phyloP scores from a whole-genome alignment of 768 basidiomycete species.

The Rhodotorula diobovata region DNA sequence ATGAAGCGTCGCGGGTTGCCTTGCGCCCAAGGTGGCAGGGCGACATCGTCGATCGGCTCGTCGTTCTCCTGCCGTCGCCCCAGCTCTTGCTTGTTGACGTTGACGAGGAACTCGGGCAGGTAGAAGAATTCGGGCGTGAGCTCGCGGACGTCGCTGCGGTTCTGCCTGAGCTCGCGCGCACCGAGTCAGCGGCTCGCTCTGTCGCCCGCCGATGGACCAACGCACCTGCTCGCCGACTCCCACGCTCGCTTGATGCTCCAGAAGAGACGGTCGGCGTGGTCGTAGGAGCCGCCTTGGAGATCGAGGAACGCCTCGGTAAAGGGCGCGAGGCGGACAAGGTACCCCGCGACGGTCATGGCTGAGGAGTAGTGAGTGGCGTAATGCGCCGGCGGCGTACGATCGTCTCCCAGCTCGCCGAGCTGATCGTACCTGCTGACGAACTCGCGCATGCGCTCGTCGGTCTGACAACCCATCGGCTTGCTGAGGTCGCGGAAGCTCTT shows the following conservation, averaged over 20 bases:
- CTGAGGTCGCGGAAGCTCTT: slow-evolving; percentile 58
- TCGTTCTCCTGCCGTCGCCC: slow-evolving; percentile 67
- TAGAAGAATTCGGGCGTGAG: slow-evolving; percentile 62
- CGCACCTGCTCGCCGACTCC: slow-evolving; percentile 64
- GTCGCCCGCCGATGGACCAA: not conserved
- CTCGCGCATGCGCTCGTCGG: slow-evolving; percentile 47
- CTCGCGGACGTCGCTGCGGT: slow-evolving; percentile 87
- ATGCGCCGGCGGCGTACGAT: slow-evolving; percentile 45
- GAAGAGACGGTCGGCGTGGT: slow-evolving; percentile 81
- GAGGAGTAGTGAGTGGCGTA: slow-evolving; percentile 85
- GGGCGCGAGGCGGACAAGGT: slow-evolving; percentile 79
- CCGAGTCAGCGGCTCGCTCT: no score
- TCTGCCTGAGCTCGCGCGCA: slow-evolving; percentile 48
- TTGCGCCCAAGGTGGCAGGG: slow-evolving; percentile 84
- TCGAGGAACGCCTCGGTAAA: slow-evolving; percentile 80
- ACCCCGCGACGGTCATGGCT: slow-evolving; percentile 95
- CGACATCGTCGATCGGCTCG: slow-evolving; percentile 79
- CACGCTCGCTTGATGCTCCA: slow-evolving; percentile 51
- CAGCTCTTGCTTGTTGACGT: slow-evolving; percentile 71
- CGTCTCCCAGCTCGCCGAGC: slow-evolving; percentile 66
- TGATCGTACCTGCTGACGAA: slow-evolving; percentile 70
- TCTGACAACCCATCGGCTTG: slow-evolving; percentile 68
- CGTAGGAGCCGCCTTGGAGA: slow-evolving; percentile 86
- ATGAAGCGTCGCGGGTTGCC: slow-evolving; percentile 78
- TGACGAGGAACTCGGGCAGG: slow-evolving; percentile 68